Percentiles rank a stretch among this genome's conserved stretches.
These are phyloP conservation scores for Aspergillus carbonarius DNA, from an alignment of 2,329 filamentous ascomycete species.

Conservation along the genomic window DNA sequence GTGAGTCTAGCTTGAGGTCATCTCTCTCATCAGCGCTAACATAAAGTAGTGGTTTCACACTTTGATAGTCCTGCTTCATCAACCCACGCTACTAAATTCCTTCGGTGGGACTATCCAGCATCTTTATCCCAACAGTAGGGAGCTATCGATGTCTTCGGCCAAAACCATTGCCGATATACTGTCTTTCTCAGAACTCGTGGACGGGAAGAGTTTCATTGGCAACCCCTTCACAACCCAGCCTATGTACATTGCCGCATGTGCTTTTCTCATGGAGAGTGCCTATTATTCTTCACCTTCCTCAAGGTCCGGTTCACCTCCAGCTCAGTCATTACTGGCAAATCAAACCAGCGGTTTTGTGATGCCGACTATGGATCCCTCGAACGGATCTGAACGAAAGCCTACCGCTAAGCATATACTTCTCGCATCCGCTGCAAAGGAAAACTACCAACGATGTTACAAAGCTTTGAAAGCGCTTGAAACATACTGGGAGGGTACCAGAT, in stretches of 20 bases:
- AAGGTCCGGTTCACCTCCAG: constrained; percentile 55
- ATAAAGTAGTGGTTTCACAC: constrained; percentile 71
- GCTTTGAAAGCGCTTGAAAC: constrained; percentile 75
- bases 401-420: constrained; percentile 70
- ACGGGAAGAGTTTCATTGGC: constrained; percentile 80
- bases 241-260: constrained; percentile 87
- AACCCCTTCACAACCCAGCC: constrained; percentile 89
- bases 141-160: constrained; percentile 80
- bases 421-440: constrained; percentile 78
- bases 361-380: constrained; percentile 31
- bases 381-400: constrained; percentile 31
- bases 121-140: constrained; percentile 75
- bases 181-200: constrained; percentile 80
- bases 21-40: constrained; percentile 15
- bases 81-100: constrained; percentile 76
- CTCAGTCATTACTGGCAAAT: constrained; percentile 30
- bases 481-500: constrained; percentile 84
- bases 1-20: constrained; percentile 20
- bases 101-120: constrained; percentile 70
- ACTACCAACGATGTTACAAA: constrained; percentile 84
- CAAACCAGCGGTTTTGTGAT: constrained; percentile 38
- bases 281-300: constrained; percentile 67
- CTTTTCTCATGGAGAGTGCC: constrained; percentile 80
- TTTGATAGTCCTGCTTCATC: constrained; percentile 79
- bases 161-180: constrained; percentile 90